Evolutionary conservation across 1,284 basidiomycete species (phyloP).

Genomic region (Papiliotrema terrestris): DNA sequence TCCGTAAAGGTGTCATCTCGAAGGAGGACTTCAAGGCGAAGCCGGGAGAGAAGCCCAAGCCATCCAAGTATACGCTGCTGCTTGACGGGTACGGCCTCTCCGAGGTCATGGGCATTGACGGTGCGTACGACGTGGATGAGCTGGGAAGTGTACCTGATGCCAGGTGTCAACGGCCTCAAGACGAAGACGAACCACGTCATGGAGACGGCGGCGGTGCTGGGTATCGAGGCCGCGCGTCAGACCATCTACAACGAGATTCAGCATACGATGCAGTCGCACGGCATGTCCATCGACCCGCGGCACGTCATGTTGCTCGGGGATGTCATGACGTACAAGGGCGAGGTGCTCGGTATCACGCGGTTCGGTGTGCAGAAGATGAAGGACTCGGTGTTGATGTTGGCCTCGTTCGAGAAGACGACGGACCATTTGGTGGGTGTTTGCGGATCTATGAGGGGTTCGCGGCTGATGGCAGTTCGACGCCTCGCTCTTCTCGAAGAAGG

Average conservation of each 20-base stretch:
- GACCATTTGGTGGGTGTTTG: slow-evolving; percentile 68
- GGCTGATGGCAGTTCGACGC: slow-evolving; percentile 71
- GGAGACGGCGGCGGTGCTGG: slow-evolving; percentile 88
- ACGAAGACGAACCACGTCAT: slow-evolving; percentile 98
- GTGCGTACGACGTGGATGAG: slow-evolving; percentile 50
- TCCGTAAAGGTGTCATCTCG: slow-evolving; percentile 87
- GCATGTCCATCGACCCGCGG: slow-evolving; percentile 97
- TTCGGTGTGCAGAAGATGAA: slow-evolving; percentile 99
- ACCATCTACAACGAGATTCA: slow-evolving; percentile 98
- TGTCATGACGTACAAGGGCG: slow-evolving; percentile 99
- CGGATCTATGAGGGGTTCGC: background rate
- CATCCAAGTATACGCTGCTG: slow-evolving; percentile 59
- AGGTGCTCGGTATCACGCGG: slow-evolving; percentile 96
- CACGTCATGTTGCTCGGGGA: slow-evolving; percentile 99
- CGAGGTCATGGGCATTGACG: slow-evolving; percentile 96
- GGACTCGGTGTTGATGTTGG: slow-evolving; percentile 98
- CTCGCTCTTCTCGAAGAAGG: slow-evolving; percentile 91
- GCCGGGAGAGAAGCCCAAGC: background rate
- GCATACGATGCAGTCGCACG: slow-evolving; percentile 94
- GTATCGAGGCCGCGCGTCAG: slow-evolving; percentile 91
- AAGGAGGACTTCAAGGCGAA: slow-evolving; percentile 57
- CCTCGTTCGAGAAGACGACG: slow-evolving; percentile 99
- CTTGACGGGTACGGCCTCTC: slow-evolving; percentile 97
- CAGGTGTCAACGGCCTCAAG: slow-evolving; percentile 85
- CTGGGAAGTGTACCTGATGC: background rate